Evolutionary conservation across 768 basidiomycete genomes (phyloP), one percentile per base, ranked within the genome.

Genomic region (Amanita subjunquillea): DNA sequence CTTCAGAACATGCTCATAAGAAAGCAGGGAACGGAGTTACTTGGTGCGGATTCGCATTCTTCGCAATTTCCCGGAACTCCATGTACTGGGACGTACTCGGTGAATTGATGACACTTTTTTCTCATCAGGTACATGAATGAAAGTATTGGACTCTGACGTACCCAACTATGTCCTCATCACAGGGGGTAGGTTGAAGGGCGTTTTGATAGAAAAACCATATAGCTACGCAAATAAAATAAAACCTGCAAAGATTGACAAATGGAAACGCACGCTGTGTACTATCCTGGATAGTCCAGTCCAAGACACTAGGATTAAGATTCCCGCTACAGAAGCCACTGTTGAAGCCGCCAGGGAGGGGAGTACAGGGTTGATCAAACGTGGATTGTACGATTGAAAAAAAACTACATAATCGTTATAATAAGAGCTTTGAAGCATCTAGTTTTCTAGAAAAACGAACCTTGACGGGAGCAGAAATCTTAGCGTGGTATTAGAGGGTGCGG

Each of bases 301-400:
- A 76, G 0, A 8, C 50, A 30, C 60, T 48, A 41, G 56, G 51
- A 47, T 65, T 60, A 13, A 60, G 40, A 1, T 61, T 59, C 22
- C 57, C 40, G 4, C 64, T 63, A 1, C 58, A 58, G 8, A 68
- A 50, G 0, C 71, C 70, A 49, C 63, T 69, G 42, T 69, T 65
- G 60, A 80, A 75, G 3, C 73, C 73, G 3, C 71, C 72, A 0
- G 55, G 50, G 9, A 72, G 62, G 10, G 66, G 67, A 32, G 62
- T 41, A 55, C 76, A 77, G 2, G 76, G 75, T 9, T 59, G 51
- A 0, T 65, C 63, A 51, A 67, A 66, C 1, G 59, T 53, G 43
- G 63, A 64, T 55, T 77, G 72, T 0, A 73, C 70, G 6, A 73
- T 69, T 8, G 69, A 65, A 57, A 77, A 75, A 17, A 56, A 48